Conservation (phyloP, 768 basidiomycete species). For the Mycena rebaudengoi region DNA sequence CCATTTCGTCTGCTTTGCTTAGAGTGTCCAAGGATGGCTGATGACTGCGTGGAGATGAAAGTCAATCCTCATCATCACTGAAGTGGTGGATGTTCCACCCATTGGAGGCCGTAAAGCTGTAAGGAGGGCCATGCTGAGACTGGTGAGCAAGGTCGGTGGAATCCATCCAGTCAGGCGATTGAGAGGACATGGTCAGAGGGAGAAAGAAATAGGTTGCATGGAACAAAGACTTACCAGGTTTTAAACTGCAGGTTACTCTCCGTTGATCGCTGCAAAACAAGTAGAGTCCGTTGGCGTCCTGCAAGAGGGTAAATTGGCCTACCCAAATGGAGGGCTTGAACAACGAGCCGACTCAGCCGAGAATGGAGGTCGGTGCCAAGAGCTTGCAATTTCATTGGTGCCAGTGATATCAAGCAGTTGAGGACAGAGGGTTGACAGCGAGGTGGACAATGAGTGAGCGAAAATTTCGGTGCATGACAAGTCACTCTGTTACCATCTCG, state of each 20-base stretch:
- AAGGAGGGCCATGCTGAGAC: not conserved
- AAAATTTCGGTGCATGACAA: not conserved
- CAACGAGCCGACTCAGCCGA: not conserved
- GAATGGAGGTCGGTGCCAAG: not conserved
- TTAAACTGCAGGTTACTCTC: not conserved
- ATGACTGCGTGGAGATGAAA: not conserved
- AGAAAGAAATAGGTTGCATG: no score
- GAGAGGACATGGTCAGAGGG: no score
- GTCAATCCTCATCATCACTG: not conserved
- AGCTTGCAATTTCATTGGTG: not conserved
- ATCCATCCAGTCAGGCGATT: no score
- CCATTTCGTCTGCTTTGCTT: not conserved
- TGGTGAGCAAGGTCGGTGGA: not conserved
- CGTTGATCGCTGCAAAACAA: not conserved
- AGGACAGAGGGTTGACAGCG: not conserved
- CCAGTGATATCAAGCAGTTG: not conserved
- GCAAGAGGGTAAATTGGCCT: not conserved
- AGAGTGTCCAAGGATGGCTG: not conserved
- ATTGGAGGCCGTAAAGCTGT: not conserved
- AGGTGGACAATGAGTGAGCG: not conserved
- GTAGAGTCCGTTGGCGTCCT: not conserved
- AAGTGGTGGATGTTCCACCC: not conserved
- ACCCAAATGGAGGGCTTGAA: not conserved
- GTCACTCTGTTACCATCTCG: not conserved
- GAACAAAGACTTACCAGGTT: no score